Percentiles rank a stretch among this genome's conserved stretches.
Evolutionary conservation across 148 eudicot species (phyloP).

Genomic region (Chenopodium berlandieri): DNA sequence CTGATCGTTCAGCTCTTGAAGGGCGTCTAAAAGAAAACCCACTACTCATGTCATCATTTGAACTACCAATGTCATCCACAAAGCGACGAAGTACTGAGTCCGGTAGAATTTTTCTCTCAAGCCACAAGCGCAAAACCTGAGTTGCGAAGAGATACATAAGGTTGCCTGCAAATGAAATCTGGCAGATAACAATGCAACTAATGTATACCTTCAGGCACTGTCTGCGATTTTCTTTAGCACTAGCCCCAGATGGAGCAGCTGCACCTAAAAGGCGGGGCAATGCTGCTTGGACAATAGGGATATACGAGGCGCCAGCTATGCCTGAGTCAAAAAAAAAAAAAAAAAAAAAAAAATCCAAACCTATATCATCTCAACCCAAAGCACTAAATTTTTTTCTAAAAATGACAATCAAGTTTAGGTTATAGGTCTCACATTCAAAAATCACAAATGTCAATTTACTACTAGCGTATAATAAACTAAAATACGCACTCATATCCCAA

Average conservation of each 20-base stretch:
- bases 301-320: constrained; percentile 83
- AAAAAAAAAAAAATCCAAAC: constrained; percentile 4
- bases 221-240: constrained; percentile 84
- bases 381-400: not conserved
- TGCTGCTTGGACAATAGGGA: constrained; percentile 79
- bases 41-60: constrained; percentile 51
- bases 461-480: not conserved
- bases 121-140: constrained; percentile 89
- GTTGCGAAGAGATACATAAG: not conserved
- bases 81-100: constrained; percentile 67
- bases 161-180: constrained; percentile 4
- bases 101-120: constrained; percentile 91
- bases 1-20: constrained; percentile 80
- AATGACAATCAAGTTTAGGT: not conserved
- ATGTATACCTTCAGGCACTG: constrained; percentile 81
- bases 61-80: constrained; percentile 65
- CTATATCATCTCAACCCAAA: constrained; percentile 1
- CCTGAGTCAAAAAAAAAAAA: constrained; percentile 40
- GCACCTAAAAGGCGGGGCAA: constrained; percentile 85
- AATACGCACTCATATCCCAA: not conserved
- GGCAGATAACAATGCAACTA: not conserved
- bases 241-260: constrained; percentile 80
- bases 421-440: not conserved
- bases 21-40: constrained; percentile 66
- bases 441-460: not conserved